Percentiles rank a stretch among this genome's conserved stretches.
phyloP scores from a whole-genome alignment of 495 filamentous ascomycete genomes.

The Podospora conica region DNA sequence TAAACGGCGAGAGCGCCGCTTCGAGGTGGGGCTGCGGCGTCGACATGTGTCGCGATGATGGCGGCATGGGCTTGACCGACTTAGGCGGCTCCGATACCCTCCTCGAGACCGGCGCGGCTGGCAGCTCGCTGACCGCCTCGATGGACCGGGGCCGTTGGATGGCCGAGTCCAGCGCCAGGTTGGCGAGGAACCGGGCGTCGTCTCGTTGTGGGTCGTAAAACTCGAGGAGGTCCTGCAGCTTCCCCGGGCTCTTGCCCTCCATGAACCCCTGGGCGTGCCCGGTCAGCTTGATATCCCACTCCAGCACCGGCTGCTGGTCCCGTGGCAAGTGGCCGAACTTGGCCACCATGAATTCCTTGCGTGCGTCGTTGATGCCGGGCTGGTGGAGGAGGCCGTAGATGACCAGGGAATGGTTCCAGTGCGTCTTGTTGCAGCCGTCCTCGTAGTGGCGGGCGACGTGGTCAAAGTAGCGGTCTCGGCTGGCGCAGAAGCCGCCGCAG shows the following conservation, averaged over 20 bases:
- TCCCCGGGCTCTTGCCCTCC: constrained; percentile 41
- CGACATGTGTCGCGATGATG: constrained; percentile 21
- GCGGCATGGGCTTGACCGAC: constrained; percentile 4
- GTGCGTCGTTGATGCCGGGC: constrained; percentile 40
- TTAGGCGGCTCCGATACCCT: constrained; percentile 25
- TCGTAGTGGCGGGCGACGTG: constrained; percentile 47
- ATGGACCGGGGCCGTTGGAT: constrained; percentile 32
- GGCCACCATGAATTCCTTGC: constrained; percentile 36
- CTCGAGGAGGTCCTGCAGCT: constrained; percentile 46
- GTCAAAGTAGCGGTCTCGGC: constrained; percentile 45
- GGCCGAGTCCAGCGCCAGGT: constrained; percentile 38
- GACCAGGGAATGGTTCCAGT: constrained; percentile 46
- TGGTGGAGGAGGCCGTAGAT: constrained; percentile 48
- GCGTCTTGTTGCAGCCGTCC: constrained; percentile 38
- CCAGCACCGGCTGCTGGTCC: constrained; percentile 39
- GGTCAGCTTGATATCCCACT: constrained; percentile 40
- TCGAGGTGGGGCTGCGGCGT: constrained; percentile 14
- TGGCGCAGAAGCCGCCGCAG: constrained; percentile 41
- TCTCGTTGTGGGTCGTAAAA: constrained; percentile 41
- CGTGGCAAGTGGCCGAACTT: constrained; percentile 38
- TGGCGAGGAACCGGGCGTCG: constrained; percentile 35
- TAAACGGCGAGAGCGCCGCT: background rate
- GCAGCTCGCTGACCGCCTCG: constrained; percentile 1
- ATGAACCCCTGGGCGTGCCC: constrained; percentile 45
- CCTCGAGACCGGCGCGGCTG: constrained; percentile 8